Evolutionary conservation across 768 basidiomycete species (phyloP).

Genomic region (Pisolithus orientalis): DNA sequence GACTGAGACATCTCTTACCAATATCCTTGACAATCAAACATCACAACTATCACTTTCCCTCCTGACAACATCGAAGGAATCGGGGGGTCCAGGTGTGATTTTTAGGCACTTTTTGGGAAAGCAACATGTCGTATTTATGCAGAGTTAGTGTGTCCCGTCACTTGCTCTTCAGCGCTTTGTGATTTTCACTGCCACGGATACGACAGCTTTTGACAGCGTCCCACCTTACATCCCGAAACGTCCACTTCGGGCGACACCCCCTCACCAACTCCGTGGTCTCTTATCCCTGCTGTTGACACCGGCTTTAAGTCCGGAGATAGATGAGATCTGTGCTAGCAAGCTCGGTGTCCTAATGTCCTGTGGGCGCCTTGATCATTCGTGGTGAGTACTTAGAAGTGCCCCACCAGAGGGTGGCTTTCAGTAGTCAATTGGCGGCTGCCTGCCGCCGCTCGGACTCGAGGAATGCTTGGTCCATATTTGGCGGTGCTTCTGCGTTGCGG

Average conservation of each 20-base stretch:
- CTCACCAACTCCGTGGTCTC: conserved; percentile 51
- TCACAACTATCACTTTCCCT: conserved; percentile 19
- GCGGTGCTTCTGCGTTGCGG: conserved; percentile 61
- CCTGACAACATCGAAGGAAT: conserved; percentile 16
- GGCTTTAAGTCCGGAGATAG: conserved; percentile 64
- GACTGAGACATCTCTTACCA: conserved; percentile 1
- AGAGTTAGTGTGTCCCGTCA: conserved; percentile 37
- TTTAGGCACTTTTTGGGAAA: no score
- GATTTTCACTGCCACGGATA: conserved; percentile 40
- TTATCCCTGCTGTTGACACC: conserved; percentile 64
- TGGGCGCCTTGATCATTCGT: conserved; percentile 40
- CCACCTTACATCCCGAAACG: conserved; percentile 29
- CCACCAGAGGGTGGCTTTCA: conserved; percentile 2
- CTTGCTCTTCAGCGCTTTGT: conserved; percentile 50
- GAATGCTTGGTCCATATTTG: conserved; percentile 70
- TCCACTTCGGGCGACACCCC: conserved; percentile 34
- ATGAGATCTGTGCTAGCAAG: conserved; percentile 55
- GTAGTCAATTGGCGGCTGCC: conserved; percentile 33
- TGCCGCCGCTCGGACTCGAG: conserved; percentile 31
- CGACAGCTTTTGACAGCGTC: conserved; percentile 45
- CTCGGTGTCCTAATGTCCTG: conserved; percentile 43
- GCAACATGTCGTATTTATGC: neutral
- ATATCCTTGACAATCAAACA: conserved; percentile 24
- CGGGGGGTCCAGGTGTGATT: conserved; percentile 15
- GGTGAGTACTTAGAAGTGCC: conserved; percentile 31